These are phyloP conservation scores for Colletotrichum endophyticum DNA, from an alignment of 2,329 filamentous ascomycete species.

Conservation along the genomic window DNA sequence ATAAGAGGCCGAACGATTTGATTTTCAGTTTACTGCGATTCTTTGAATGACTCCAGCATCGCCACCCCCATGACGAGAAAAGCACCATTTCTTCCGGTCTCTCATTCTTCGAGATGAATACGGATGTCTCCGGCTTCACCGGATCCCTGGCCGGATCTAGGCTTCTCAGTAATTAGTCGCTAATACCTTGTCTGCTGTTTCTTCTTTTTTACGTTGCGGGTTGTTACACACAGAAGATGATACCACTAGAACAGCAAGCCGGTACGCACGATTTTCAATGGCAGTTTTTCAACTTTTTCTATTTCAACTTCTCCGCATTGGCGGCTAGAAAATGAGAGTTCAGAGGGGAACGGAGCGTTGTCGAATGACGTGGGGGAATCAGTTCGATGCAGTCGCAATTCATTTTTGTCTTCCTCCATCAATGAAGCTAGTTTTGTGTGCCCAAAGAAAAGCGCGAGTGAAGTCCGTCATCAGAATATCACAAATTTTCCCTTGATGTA, in stretches of 20 bases:
- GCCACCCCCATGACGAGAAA: background rate
- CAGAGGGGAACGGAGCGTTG: background rate
- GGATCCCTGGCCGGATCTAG: slow-evolving; percentile 3
- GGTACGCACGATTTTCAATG: slow-evolving; percentile 12
- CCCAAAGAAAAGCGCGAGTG: background rate
- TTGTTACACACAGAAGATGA: slow-evolving; percentile 22
- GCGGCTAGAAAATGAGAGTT: background rate
- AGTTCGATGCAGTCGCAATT: background rate
- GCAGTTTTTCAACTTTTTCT: background rate
- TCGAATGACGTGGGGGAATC: background rate
- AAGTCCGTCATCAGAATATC: background rate
- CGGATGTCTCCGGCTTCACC: background rate
- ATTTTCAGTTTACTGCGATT: background rate
- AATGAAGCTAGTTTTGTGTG: background rate
- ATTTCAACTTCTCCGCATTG: background rate
- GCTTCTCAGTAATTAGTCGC: background rate
- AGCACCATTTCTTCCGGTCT: background rate
- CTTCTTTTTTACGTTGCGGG: slow-evolving; percentile 12
- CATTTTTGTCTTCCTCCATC: background rate
- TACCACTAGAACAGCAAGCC: slow-evolving; percentile 25
- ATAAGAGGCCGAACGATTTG: background rate
- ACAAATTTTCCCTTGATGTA: background rate
- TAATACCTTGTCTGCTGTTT: slow-evolving; percentile 15
- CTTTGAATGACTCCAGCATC: background rate
- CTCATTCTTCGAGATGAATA: background rate